phyloP scores from a whole-genome alignment of 768 basidiomycete species.

The Auriscalpium vulgare region DNA sequence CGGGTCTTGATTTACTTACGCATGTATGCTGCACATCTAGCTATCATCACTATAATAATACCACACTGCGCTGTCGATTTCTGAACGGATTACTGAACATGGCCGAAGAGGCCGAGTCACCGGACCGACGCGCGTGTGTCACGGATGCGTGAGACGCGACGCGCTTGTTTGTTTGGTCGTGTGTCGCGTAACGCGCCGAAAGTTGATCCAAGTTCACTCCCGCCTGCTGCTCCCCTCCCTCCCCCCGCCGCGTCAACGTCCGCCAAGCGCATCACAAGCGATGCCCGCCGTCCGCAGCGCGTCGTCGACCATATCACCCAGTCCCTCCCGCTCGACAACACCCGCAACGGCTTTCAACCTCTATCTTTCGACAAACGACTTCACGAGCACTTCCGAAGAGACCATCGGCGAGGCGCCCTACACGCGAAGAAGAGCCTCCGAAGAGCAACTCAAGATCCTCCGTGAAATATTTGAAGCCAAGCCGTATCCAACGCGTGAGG shows the following conservation, averaged over 20 bases:
- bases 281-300: background rate
- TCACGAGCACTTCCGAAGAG: background rate
- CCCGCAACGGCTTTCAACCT: background rate
- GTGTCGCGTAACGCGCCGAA: background rate
- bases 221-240: too few relatives aligned
- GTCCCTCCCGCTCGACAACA: background rate
- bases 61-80: background rate
- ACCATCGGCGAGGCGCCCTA: background rate
- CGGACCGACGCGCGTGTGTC: slow-evolving; percentile 3
- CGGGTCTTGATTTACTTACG: too few relatives aligned
- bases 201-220: background rate
- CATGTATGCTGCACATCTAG: too few relatives aligned
- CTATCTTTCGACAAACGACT: background rate
- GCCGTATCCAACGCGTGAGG: slow-evolving; percentile 1
- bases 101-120: background rate
- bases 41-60: too few relatives aligned
- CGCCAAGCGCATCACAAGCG: background rate
- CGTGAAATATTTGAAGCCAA: background rate
- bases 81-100: background rate
- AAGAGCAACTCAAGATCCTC: background rate
- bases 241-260: too few relatives aligned
- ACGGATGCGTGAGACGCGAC: background rate
- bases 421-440: background rate
- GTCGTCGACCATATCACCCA: background rate
- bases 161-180: slow-evolving; percentile 8